These are phyloP conservation scores for Fusarium dlaminii DNA, from an alignment of 2,329 filamentous ascomycete species.

Conservation along the genomic window DNA sequence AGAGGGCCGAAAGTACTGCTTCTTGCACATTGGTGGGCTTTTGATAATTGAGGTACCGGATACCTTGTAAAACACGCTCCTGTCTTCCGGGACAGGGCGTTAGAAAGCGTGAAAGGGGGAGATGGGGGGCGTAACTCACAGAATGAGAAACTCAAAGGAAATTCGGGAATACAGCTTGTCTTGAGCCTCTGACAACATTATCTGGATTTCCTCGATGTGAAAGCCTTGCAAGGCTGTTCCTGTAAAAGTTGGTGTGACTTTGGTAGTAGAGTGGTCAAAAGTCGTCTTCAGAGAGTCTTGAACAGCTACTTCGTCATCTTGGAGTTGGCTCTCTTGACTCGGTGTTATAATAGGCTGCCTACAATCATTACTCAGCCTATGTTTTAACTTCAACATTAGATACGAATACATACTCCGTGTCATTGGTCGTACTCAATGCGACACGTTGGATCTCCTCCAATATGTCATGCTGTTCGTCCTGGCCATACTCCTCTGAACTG, in stretches of 20 bases:
- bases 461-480: too few relatives aligned
- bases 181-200: background rate
- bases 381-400: rapidly evolving
- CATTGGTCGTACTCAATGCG: background rate
- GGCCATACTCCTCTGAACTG: background rate
- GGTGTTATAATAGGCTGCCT: background rate
- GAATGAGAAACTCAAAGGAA: background rate
- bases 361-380: background rate
- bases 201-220: rapidly evolving
- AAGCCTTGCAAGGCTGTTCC: rapidly evolving
- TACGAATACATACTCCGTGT: rapidly evolving
- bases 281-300: too few relatives aligned
- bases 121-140: background rate
- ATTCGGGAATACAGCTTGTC: background rate
- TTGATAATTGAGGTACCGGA: background rate
- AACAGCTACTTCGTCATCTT: rapidly evolving
- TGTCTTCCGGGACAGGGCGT: background rate
- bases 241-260: rapidly evolving
- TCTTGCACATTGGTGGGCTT: background rate
- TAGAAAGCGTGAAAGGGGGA: background rate
- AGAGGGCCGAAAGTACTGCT: background rate
- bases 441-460: background rate
- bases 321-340: background rate
- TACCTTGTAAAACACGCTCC: background rate
- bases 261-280: rapidly evolving